phyloP scores from a whole-genome alignment of 2,329 filamentous ascomycete species.

The Clarireedia sp. region DNA sequence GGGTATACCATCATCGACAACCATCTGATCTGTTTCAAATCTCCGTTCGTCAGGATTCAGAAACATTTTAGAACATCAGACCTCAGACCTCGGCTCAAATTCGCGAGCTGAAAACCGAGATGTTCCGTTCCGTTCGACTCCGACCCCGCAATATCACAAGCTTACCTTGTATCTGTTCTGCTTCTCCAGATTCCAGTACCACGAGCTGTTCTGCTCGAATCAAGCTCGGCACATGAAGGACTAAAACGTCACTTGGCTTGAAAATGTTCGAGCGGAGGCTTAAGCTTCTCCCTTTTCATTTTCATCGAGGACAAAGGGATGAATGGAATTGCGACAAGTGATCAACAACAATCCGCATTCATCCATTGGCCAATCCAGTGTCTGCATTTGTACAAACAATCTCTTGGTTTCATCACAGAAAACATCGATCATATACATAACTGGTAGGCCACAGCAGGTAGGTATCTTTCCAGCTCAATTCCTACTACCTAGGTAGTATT shows the following conservation, averaged over 20 bases:
- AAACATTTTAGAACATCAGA: background rate
- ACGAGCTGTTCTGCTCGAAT: background rate
- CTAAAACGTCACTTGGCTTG: background rate
- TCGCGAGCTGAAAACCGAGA: background rate
- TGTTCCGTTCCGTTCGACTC: constrained; percentile 1
- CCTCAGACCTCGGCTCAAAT: constrained; percentile 1
- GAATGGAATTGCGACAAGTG: background rate
- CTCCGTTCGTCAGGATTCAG: too few relatives aligned
- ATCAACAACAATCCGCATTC: constrained; percentile 4
- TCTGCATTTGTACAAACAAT: background rate
- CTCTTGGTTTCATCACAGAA: background rate
- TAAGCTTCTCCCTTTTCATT: too few relatives aligned
- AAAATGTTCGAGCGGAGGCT: background rate
- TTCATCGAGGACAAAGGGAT: background rate
- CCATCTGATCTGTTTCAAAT: background rate
- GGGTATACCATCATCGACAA: too few relatives aligned
- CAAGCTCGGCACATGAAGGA: background rate
- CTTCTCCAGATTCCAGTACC: background rate
- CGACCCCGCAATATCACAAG: constrained; percentile 10
- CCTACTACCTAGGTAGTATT: background rate
- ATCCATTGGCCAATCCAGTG: constrained; percentile 1
- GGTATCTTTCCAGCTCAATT: background rate
- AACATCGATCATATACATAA: background rate
- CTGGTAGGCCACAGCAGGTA: background rate
- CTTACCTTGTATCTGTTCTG: background rate